Evolutionary conservation across 2,329 filamentous ascomycete genomes (phyloP), one percentile per base, ranked within the genome.

Genomic region (Iodosphaeria phyllophila): DNA sequence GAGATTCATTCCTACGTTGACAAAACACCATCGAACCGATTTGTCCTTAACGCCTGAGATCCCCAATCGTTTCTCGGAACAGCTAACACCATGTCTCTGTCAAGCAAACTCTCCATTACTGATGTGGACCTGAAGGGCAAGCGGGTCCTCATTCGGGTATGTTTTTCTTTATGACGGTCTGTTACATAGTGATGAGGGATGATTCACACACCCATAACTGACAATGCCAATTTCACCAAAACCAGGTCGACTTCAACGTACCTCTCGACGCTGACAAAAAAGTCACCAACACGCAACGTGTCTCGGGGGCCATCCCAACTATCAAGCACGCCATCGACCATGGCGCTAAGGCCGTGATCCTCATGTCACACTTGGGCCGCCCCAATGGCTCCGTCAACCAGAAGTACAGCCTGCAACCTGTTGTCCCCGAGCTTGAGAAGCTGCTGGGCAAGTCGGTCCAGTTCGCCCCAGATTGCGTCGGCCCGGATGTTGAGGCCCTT

Each of bases 231-330:
- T 26, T 28, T 22, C 19, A 14, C 10, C 17, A 12, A 15, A n/a
- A n/a, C 25, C 44, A 92, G 84, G 86, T 98, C 53, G 89, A 98
- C 70, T 98, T 98, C 74, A 98, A 98, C 58, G 91, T 98, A 29
- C 89, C 89, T 36, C 82, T 98, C 47, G 83, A 98, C 50, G 69
- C 63, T 40, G 64, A 89, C 50, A 91, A 83, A 62, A 84, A 91
- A 29, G 71, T 98, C 54, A 95, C 89, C 54, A 98, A 98, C 71
- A 82, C 75, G 58, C 89, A 98, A 64, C 84, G 89, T 54, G 98
- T 98, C 47, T 84, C 82, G 45, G 91, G 89, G 47, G 89, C 89
- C 44, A 60, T 92, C 36, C 83, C 83, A 44, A 92, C 84, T 43
- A 92, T 93, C 65, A 91, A 91, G 62, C 74, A 92, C 54, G 83